Base-by-base conservation (phyloP, 352 stramenopile species). In the Phytophthora citrophthora region DNA sequence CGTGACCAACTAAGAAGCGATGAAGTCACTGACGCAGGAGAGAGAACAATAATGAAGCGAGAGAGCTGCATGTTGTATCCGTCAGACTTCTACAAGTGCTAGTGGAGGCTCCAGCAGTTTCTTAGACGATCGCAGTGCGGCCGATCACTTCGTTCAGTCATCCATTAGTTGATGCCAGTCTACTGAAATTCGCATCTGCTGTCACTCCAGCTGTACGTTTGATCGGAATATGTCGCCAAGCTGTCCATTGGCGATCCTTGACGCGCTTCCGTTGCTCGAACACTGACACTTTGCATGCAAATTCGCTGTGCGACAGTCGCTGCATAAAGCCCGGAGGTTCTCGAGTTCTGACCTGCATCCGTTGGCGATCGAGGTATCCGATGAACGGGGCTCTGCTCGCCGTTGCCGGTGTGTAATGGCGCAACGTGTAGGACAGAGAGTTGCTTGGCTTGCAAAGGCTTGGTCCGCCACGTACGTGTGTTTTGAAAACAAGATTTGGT, bases 401-500 rank as follows among this genome's bases (percentile, higher is more conserved):
- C 8, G 41, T 54, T 23, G 57, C 48, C 9, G 29, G 59, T 62
- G 51, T 23, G 59, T 68, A 61, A 56, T 38, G 51, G 24, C 34
- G 20, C 38, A 38, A 52, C 43, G 27, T 54, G 41, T 53, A 36
- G 58, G 40, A 66, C 58, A 66, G 50, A 53, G 29, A 66, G 50
- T 61, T 23, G 45, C 55, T 20, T n/a, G 29, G 29, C 3, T 34
- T 8, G 29, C 29, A 34, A 34, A 34, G 29, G 29, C 29, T 34
- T 34, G 29, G 29, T 34, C 29, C 29, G 9, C 29, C 29, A 34
- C 36, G 36, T 11, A 29, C 48, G 9, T 32, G 34, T 67, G 50
- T 61, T 67, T 61, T 50, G 50, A 61, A 54, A 66, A 60, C 58
- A 66, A 38, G 32, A 24, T 24, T 50, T 41, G 59, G 29, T 66